Conservation (phyloP, 768 basidiomycete species). For the Suillus paluster region DNA sequence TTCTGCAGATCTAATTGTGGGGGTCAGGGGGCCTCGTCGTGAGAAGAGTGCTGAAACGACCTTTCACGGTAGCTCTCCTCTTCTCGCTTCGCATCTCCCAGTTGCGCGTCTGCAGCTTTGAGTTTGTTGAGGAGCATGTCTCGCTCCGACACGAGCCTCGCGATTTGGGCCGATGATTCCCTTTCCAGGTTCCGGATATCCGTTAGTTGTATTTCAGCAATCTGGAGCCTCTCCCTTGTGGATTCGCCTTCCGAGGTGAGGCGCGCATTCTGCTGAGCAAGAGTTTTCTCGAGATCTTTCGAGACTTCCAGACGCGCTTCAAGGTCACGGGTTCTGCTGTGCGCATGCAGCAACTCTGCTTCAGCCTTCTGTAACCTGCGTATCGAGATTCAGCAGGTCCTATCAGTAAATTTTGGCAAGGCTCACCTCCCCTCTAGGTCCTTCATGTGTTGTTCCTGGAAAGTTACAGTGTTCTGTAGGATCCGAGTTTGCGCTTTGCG, state of each 20-base stretch:
- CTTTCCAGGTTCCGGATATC: conserved; percentile 24
- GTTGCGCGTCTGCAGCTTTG: conserved; percentile 15
- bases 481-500: conserved; percentile 30
- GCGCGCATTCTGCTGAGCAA: conserved; percentile 28
- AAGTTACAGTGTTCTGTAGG: conserved; percentile 34
- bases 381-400: conserved; percentile 15
- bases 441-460: conserved; percentile 34
- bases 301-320: conserved; percentile 32
- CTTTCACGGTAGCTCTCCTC: conserved; percentile 25
- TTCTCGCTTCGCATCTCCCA: conserved; percentile 22
- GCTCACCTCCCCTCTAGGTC: conserved; percentile 31
- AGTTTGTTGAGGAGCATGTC: conserved; percentile 26
- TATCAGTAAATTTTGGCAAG: neutral
- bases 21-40: conserved; percentile 3
- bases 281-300: conserved; percentile 25
- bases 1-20: conserved; percentile 22
- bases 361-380: conserved; percentile 22
- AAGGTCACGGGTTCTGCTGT: conserved; percentile 29
- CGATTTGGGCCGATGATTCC: conserved; percentile 19
- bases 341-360: conserved; percentile 19
- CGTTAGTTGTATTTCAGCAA: conserved; percentile 18
- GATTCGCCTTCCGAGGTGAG: conserved; percentile 32
- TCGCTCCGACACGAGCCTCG: conserved; percentile 22
- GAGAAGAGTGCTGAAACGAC: conserved; percentile 19
- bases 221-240: conserved; percentile 18